Conservation (phyloP, 805 yeast genomes). For the Teunomyces kruisii region DNA sequence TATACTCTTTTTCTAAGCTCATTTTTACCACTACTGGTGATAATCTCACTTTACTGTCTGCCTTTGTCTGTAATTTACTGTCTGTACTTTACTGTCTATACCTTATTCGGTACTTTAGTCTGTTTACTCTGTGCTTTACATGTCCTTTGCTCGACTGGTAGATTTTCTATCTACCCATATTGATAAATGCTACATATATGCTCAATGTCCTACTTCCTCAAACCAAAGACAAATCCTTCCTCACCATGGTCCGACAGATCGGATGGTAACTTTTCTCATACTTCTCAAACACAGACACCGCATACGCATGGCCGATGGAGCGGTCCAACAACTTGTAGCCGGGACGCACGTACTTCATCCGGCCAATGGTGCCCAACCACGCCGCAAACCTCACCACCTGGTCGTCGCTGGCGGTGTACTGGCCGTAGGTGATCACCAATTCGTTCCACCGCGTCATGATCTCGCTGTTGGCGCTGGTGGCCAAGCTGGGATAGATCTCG, state of each 20-base stretch:
- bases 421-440: slow-evolving; percentile 23
- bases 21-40: too few relatives aligned
- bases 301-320: slow-evolving; percentile 62
- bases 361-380: slow-evolving; percentile 89
- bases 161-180: too few relatives aligned
- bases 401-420: slow-evolving; percentile 11
- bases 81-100: too few relatives aligned
- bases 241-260: slow-evolving; percentile 75
- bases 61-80: too few relatives aligned
- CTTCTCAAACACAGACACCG: slow-evolving; percentile 61
- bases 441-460: slow-evolving; percentile 23
- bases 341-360: slow-evolving; percentile 94
- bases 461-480: slow-evolving; percentile 23
- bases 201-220: too few relatives aligned
- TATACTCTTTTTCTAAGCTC: too few relatives aligned
- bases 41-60: too few relatives aligned
- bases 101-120: too few relatives aligned
- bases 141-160: too few relatives aligned
- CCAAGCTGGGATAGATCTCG: slow-evolving; percentile 19
- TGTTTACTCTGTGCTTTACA: too few relatives aligned
- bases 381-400: slow-evolving; percentile 20
- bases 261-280: slow-evolving; percentile 72
- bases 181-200: too few relatives aligned
- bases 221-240: slow-evolving; percentile 63
- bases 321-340: slow-evolving; percentile 63